Evolutionary conservation across 1,284 basidiomycete genomes (phyloP).

Genomic region (Trametes pubescens): DNA sequence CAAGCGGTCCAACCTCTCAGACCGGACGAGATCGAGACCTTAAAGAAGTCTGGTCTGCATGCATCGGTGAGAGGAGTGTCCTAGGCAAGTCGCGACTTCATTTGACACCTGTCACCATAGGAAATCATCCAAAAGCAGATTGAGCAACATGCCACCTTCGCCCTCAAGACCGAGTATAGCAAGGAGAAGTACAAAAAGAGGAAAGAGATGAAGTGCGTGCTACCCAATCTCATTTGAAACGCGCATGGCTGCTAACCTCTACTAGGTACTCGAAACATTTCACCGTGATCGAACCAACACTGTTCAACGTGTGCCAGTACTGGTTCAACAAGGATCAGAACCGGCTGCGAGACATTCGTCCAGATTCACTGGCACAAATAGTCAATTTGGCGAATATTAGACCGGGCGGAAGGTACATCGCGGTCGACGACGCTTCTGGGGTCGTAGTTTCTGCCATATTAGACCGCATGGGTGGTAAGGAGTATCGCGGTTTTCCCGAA

Average conservation of each 20-base stretch:
- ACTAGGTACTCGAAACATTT: constrained; percentile 88
- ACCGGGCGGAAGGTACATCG: constrained; percentile 88
- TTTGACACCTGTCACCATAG: constrained; percentile 48
- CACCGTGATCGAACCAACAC: constrained; percentile 87
- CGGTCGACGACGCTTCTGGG: constrained; percentile 93
- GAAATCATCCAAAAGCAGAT: constrained; percentile 95
- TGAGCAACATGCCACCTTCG: constrained; percentile 88
- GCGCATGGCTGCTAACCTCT: constrained; percentile 9
- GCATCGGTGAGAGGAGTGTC: constrained; percentile 62
- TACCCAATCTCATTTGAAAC: not conserved
- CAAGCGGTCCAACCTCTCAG: constrained; percentile 82
- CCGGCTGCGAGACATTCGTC: constrained; percentile 85
- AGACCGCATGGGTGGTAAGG: constrained; percentile 84
- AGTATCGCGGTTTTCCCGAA: not conserved
- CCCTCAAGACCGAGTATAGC: constrained; percentile 94
- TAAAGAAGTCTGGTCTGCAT: constrained; percentile 81
- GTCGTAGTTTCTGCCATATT: constrained; percentile 87
- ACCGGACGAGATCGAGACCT: constrained; percentile 78
- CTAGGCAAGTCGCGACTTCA: constrained; percentile 11
- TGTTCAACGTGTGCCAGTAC: constrained; percentile 90
- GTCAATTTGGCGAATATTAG: constrained; percentile 85
- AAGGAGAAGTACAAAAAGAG: constrained; percentile 97
- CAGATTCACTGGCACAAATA: constrained; percentile 91
- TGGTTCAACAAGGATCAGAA: constrained; percentile 86
- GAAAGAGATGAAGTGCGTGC: constrained; percentile 90